Base-by-base conservation (phyloP, 2,329 filamentous ascomycete genomes). In the Pseudogymnoascus sp. region DNA sequence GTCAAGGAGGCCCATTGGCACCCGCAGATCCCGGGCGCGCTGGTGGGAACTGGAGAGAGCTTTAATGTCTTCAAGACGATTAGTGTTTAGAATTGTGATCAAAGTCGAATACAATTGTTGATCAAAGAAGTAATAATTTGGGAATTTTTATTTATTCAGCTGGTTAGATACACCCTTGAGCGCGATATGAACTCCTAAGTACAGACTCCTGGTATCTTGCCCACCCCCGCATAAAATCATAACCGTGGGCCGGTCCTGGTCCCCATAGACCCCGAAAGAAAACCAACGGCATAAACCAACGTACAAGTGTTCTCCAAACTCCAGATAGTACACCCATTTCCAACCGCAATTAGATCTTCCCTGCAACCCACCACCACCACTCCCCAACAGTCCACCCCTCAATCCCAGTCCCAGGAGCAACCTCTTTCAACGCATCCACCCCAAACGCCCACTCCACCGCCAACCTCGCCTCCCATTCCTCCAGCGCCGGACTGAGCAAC, bases 1-100 rank as follows among this genome's bases (percentile, higher is more conserved):
- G 92, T 92, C 64, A 97, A 97, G 83, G 95, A 99, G 78, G 79
- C 93, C 38, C 95, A 99, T 78, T 99, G 95, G 93, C 93, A 97
- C 78, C 90, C 89, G 35, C 95, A 99, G 79, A 96, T 97, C 74
- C 90, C 91, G 0, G 95, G 95, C 31, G 87, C 87, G 35, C 78
- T 97, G 66, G 87, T 97, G 77, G 92, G 91, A 1, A 99, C 95
- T 0, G 95, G 95, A 9, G 89, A 92, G 72, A 86, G 87, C 61
- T 97, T 99, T 77, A 90, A 88, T 72, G 86, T 92, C 60, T 90
- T 93, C 77, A 87, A 89, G 75, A 93, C 90, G 1, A 93, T 93
- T 73, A 91, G 88, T 74, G 89, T 93, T 63, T 93, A 82, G 28
- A 57, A 11, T 21, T 19, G 26, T 31, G 47, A 31, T 57, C 17